Base-by-base conservation (phyloP, 139 green algal genomes). In the Micractinium conductrix region DNA sequence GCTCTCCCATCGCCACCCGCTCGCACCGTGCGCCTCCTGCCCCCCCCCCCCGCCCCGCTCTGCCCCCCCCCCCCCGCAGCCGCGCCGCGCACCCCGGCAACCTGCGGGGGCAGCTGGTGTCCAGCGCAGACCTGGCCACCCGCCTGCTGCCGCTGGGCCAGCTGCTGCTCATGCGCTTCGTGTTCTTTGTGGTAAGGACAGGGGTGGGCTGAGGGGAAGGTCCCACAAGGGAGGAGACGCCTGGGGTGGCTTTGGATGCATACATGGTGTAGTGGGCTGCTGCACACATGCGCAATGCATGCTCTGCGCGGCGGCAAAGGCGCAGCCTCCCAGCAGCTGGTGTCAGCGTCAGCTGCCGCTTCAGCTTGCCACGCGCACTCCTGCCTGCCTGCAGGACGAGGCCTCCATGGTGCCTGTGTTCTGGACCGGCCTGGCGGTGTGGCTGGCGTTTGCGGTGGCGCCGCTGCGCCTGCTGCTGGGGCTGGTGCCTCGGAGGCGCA, bases 141-240 rank as follows among this genome's bases (percentile, higher is more conserved):
- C 79, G 88, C 42, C 73, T 91, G 78, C 83, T 93, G 72, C 90
- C 90, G 9, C 71, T 93, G 16, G 84, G 89, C 17, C 90, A 93
- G 85, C 85, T 93, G 45, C 75, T 93, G 65, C 78, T 92, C 70
- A 90, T 93, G 81, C 83, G 87, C 73, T 65, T 83, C n/a, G 50
- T 92, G 17, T 92, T 86, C 80, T 92, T 92, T 48, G 60, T 35
- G 53, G 76, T 60, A 40, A 43, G 75, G 12, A 58, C n/a, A n/a
- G n/a, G n/a, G n/a, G n/a, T n/a, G n/a, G n/a, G n/a, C n/a, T n/a
- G n/a, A n/a, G n/a, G n/a, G n/a, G n/a, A n/a, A n/a, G n/a, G n/a
- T n/a, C n/a, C n/a, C n/a, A n/a, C n/a, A n/a, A n/a, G n/a, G n/a
- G n/a, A n/a, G n/a, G n/a, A n/a, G n/a, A n/a, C n/a, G n/a, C n/a